Evolutionary conservation across 257 asterid genomes (phyloP).

Genomic region (Osmanthus fragrans): DNA sequence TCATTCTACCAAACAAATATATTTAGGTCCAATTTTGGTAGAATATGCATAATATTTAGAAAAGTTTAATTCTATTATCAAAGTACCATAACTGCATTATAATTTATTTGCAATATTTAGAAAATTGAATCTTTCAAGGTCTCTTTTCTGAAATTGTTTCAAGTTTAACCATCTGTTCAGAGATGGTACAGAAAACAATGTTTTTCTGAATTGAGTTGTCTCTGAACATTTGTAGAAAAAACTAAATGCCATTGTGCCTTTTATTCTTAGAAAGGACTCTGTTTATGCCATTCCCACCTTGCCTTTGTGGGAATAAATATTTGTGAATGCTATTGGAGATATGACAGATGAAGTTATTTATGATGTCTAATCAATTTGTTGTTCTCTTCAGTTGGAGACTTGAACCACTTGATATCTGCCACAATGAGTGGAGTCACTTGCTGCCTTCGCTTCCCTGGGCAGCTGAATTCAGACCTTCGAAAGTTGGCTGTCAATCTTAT

Average conservation of each 20-base stretch:
- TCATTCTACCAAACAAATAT: no score
- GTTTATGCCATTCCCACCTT: background rate
- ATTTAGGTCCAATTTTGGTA: background rate
- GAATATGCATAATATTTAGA: no score
- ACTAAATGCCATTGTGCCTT: background rate
- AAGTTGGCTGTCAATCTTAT: slow-evolving; percentile 30
- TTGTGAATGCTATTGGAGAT: background rate
- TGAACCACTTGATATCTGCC: slow-evolving; percentile 30
- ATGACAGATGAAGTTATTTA: background rate
- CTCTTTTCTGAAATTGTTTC: background rate
- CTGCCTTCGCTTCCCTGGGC: slow-evolving; percentile 37
- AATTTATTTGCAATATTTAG: background rate
- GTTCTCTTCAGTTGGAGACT: slow-evolving; percentile 23
- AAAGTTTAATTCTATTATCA: background rate
- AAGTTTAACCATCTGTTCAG: background rate
- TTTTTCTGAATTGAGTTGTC: background rate
- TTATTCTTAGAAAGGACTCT: background rate
- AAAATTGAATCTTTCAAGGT: background rate
- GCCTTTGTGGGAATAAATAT: background rate
- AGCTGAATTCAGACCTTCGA: slow-evolving; percentile 30
- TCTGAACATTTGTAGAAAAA: background rate
- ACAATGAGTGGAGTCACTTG: slow-evolving; percentile 38
- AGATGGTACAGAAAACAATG: background rate
- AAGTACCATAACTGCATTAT: background rate
- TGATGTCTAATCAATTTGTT: background rate